These are phyloP conservation scores for Aspergillus ruber DNA, from an alignment of 2,329 filamentous ascomycete species.

Conservation along the genomic window DNA sequence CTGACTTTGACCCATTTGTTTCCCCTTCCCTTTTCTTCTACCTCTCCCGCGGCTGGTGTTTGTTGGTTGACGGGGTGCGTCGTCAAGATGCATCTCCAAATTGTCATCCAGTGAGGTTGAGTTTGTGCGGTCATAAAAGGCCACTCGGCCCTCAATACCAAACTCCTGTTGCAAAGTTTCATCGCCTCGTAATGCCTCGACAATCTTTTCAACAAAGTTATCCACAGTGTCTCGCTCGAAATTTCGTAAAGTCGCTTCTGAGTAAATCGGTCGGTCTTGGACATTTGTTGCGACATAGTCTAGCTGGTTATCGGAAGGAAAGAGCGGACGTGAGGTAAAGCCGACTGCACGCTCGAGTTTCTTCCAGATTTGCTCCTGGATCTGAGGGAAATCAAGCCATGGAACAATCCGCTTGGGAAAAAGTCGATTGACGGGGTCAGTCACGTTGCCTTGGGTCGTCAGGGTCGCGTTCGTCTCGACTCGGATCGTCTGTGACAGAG, in stretches of 20 bases:
- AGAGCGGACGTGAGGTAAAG: constrained; percentile 14
- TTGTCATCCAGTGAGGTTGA: constrained; percentile 11
- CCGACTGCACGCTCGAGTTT: constrained; percentile 9
- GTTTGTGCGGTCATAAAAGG: constrained; percentile 12
- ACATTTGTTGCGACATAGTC: constrained; percentile 12
- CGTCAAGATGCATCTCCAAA: constrained; percentile 8
- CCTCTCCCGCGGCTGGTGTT: constrained; percentile 5
- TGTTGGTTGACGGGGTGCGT: constrained; percentile 1
- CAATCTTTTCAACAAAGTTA: constrained; percentile 15
- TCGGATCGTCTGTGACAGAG: constrained; percentile 15
- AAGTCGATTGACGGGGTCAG: constrained; percentile 13
- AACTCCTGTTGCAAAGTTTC: constrained; percentile 11
- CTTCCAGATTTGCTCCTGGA: constrained; percentile 17
- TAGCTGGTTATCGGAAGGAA: constrained; percentile 12
- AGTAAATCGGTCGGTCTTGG: constrained; percentile 15
- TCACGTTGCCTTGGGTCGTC: constrained; percentile 18
- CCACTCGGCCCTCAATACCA: constrained; percentile 10
- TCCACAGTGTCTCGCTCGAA: constrained; percentile 11
- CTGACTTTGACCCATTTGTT: background rate
- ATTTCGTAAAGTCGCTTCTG: constrained; percentile 13
- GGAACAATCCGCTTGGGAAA: constrained; percentile 14
- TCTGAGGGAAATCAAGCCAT: constrained; percentile 18
- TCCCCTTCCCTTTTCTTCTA: constrained; percentile 11
- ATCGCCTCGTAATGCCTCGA: background rate
- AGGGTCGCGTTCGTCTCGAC: constrained; percentile 16